Evolutionary conservation across 441 rosid genomes (phyloP).

Genomic region (Croton laevigatus): DNA sequence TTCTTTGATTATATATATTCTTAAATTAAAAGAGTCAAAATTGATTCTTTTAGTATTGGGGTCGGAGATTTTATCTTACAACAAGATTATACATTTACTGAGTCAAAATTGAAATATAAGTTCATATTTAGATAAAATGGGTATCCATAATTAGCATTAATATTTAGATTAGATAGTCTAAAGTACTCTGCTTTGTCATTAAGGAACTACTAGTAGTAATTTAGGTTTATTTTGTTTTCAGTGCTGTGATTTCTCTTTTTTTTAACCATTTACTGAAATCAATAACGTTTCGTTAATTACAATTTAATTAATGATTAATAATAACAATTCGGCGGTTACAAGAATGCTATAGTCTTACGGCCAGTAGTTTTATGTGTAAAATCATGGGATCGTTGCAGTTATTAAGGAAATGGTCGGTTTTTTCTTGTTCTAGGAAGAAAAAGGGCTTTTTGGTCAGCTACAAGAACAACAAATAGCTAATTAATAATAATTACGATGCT

Average conservation of each 20-base stretch:
- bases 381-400: constrained; percentile 32
- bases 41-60: too few relatives aligned
- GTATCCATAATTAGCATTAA: background rate
- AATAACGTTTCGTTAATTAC: constrained; percentile 29
- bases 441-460: background rate
- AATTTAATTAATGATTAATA: constrained; percentile 9
- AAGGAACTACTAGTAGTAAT: background rate
- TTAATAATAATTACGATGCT: background rate
- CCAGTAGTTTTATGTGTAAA: constrained; percentile 19
- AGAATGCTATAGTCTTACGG: constrained; percentile 18
- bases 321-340: constrained; percentile 36
- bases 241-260: constrained; percentile 12
- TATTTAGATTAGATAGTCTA: constrained; percentile 4
- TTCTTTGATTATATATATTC: too few relatives aligned
- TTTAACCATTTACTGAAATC: constrained; percentile 38
- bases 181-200: background rate
- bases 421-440: constrained; percentile 14
- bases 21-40: too few relatives aligned
- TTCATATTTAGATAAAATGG: too few relatives aligned
- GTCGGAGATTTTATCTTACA: too few relatives aligned
- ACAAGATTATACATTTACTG: too few relatives aligned
- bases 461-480: constrained; percentile 1
- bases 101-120: too few relatives aligned
- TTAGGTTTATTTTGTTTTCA: constrained; percentile 5
- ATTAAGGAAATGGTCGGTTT: constrained; percentile 55